Evolutionary conservation across 495 filamentous ascomycete genomes (phyloP), one percentile per base, ranked within the genome.

Genomic region (Talaromyces borbonicus): DNA sequence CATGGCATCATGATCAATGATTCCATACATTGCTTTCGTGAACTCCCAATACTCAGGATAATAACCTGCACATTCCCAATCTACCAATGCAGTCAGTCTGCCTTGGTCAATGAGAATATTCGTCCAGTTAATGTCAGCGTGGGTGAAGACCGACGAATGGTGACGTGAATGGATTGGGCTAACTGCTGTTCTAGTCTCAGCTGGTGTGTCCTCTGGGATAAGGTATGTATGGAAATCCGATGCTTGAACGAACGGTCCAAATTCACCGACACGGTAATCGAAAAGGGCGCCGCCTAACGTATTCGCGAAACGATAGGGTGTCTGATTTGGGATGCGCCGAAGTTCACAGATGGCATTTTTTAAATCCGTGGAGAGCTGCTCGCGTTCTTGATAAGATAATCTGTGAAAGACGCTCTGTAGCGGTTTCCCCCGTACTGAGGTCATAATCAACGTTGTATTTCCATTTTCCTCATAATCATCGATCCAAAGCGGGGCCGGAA

Each of bases 21-120:
- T 29, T 29, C 26, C 26, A 29, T 29, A 29, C 26, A 29, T 29
- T 29, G 26, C 26, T 29, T 29, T 29, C 26, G 26, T 29, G 26
- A 29, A 55, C 30, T 53, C 50, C 52, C 52, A 55, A 49, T 52
- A 47, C 14, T 50, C 49, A 12, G 52, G 52, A 53, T 47, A 55
- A 20, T 38, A 55, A 9, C 52, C 50, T 15, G 52, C 31, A 12
- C 42, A 25, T 14, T 47, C 52, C 52, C 50, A 55, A 30, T 55
- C 46, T 16, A 55, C 20, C 3, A 53, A 32, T n/a, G 43, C 50
- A 27, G 49, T 50, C 8, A 46, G 43, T 11, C 50, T 35, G 30
- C 49, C 46, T 18, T 19, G 3, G 23, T 43, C 39, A 18, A 66
- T 42, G 30, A 64, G 48, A 39, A 65, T 61, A 40, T 66, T 66